Conservation (phyloP, 768 basidiomycete species). For the Boletus pseudopeckii region DNA sequence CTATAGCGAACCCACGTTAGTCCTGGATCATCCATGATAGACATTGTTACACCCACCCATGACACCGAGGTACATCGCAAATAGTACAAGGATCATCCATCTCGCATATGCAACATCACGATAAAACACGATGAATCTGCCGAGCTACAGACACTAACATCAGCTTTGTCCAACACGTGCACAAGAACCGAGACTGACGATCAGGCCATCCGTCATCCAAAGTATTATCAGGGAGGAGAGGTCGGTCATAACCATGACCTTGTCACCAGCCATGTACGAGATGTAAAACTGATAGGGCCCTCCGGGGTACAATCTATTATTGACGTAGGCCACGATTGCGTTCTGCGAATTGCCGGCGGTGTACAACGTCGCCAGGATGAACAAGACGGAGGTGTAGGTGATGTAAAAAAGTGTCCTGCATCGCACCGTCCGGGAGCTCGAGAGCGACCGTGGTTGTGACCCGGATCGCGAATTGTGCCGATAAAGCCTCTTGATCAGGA, state of each 20-base stretch:
- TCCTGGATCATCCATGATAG: background rate
- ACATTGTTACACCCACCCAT: conserved; percentile 13
- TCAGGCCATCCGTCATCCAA: conserved; percentile 30
- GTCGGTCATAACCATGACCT: conserved; percentile 23
- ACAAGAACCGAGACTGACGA: conserved; percentile 16
- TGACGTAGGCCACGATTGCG: conserved; percentile 28
- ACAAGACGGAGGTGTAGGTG: conserved; percentile 25
- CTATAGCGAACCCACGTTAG: conserved; percentile 2
- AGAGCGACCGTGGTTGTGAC: conserved; percentile 4
- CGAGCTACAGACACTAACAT: conserved; percentile 11
- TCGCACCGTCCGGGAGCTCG: background rate
- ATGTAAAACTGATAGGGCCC: conserved; percentile 26
- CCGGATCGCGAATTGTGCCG: conserved; percentile 3
- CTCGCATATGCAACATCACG: conserved; percentile 15
- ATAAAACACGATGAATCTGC: conserved; percentile 26
- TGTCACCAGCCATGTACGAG: conserved; percentile 24
- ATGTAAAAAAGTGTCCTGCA: conserved; percentile 28
- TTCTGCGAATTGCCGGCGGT: conserved; percentile 28
- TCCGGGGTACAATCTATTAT: conserved; percentile 27
- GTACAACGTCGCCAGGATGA: conserved; percentile 27
- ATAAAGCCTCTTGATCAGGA: conserved; percentile 20
- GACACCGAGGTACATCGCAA: conserved; percentile 24
- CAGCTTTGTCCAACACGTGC: background rate
- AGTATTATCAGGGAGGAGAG: conserved; percentile 23
- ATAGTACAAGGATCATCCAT: conserved; percentile 26